Base-by-base conservation (phyloP, 768 basidiomycete genomes). In the Botryobasidium botryosum region DNA sequence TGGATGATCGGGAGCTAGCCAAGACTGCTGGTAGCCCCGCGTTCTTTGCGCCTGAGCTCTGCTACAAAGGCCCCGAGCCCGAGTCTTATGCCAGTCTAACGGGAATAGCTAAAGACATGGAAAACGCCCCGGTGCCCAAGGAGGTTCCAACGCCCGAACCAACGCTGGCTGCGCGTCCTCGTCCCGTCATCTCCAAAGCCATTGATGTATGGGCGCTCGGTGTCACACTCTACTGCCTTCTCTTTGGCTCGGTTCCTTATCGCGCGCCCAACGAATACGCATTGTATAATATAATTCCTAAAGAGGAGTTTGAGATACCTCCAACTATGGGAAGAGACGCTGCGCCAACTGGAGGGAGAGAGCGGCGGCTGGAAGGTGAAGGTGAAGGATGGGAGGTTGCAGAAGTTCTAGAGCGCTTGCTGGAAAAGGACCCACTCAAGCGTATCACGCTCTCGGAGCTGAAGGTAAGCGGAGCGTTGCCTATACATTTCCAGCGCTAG, bases 201-300 rank as follows among this genome's bases (percentile, higher is more conserved):
- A 92, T 97, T 57, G 94, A 99, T 56, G 74, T 99, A 27, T 99
- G 94, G 94, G 92, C 94, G 0, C 71, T 99, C 2, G 94, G 94
- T 20, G 82, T 96, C 25, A 99, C 94, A 2, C 67, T 96, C 4
- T 97, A 87, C 62, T 92, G 90, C 57, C 72, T 97, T 37, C 70
- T 97, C 2, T 96, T 92, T 52, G 94, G 88, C 7, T 66, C 64
- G 45, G 74, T 80, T 1, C 92, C 92, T 1, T 97, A 90, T 61
- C 63, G 66, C 25, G 70, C 70, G 1, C 59, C 63, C 24, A 71
- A 67, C 35, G 84, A 90, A 61, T 94, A 74, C 59, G 70, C 69
- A 44, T 62, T 94, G 42, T 92, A 90, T 61, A 64, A 73, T 44
- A 68, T 78, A 37, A 91, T 94, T 25, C 79, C 82, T 49, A 75